Base-by-base conservation (phyloP, 108 stramenopile species). In the Nitzschia palea region DNA sequence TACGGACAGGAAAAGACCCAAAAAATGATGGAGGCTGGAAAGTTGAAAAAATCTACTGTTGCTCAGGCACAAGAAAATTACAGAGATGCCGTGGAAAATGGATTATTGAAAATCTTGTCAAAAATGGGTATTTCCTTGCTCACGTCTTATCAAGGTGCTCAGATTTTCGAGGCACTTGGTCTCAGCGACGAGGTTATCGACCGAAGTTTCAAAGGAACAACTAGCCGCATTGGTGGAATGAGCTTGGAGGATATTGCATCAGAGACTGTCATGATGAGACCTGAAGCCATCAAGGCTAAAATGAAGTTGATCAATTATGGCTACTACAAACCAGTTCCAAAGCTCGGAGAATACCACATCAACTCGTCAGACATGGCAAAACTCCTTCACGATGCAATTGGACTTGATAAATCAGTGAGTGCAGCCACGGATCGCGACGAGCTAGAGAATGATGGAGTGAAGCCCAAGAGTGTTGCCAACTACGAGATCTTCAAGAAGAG, bases 161-260 rank as follows among this genome's bases (percentile, higher is more conserved):
- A 97, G 82, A 96, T 97, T 55, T 98, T 98, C 56, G 98, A 98
- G 73, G 95, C 95, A 26, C 81, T 98, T 55, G 98, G 98, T 36
- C 76, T 98, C 37, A 81, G 86, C 14, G 84, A 89, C 40, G 95
- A 96, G 42, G 86, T 96, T 35, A 89, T 98, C 44, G 81, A 83
- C 20, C 69, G 73, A 33, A 83, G 91, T 83, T 98, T 98, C 86
- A 96, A 95, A 68, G 97, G 97, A 48, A 96, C 96, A 27, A 93
- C 93, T n/a, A 89, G 86, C 58, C 86, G 94, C 34, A 89, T 95
- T 60, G 94, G 91, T 18, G 94, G 94, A 48, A 70, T 92, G 29
- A 45, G 48, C 29, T 71, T 95, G 22, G 71, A 85, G 0, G 89
- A 95, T 53, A 81, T 95, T 78, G 91, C 91, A 9, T 71, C 54